phyloP scores from a whole-genome alignment of 495 filamentous ascomycete species.

The Aspergillus nidulans region DNA sequence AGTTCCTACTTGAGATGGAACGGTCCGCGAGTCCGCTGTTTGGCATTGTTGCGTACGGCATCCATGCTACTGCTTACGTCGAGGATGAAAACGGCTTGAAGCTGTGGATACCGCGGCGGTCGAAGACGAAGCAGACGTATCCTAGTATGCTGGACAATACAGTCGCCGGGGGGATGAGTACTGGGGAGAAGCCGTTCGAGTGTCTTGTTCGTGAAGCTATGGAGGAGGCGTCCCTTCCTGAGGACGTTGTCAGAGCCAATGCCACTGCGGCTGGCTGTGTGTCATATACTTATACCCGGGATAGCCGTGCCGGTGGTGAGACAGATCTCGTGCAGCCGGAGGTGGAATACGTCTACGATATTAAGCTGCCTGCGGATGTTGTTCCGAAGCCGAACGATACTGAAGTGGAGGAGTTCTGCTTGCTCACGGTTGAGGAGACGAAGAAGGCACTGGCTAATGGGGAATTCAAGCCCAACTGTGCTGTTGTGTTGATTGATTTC shows the following conservation, averaged over 20 bases:
- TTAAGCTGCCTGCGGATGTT: conserved; percentile 67
- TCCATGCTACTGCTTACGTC: conserved; percentile 81
- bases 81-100: conserved; percentile 57
- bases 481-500: conserved; percentile 79
- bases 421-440: conserved; percentile 71
- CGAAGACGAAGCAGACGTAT: conserved; percentile 76
- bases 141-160: conserved; percentile 89
- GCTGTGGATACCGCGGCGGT: conserved; percentile 80
- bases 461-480: conserved; percentile 93
- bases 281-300: conserved; percentile 81
- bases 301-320: conserved; percentile 76
- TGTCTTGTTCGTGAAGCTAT: conserved; percentile 79
- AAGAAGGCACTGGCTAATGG: conserved; percentile 63
- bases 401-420: conserved; percentile 82
- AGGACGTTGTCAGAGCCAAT: conserved; percentile 56
- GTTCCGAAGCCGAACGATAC: conserved; percentile 71
- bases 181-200: conserved; percentile 70
- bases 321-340: conserved; percentile 86
- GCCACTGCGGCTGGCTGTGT: conserved; percentile 62
- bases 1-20: conserved; percentile 73
- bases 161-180: conserved; percentile 84
- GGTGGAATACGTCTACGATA: conserved; percentile 85
- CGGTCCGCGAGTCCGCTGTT: conserved; percentile 75
- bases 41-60: conserved; percentile 81
- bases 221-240: conserved; percentile 86